phyloP scores from a whole-genome alignment of 495 filamentous ascomycete genomes.

The Aspergillus panamensis region DNA sequence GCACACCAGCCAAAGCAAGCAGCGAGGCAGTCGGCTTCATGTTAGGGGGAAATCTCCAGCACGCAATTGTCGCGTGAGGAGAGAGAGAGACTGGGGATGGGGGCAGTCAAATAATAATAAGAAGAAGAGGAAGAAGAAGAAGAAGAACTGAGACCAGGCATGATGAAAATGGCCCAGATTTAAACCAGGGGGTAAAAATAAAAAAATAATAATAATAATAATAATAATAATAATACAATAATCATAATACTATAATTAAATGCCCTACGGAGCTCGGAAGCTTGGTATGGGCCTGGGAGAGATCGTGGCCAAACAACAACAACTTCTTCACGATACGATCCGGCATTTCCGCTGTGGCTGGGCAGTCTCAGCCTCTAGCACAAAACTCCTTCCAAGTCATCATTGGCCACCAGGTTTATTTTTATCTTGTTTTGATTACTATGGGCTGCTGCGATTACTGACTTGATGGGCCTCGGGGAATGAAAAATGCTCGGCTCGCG shows the following conservation, averaged over 20 bases:
- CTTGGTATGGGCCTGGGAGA: no score
- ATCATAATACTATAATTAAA: no score
- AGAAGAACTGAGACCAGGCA: not conserved
- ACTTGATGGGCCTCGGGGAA: no score
- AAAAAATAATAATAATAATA: slow-evolving; percentile 14
- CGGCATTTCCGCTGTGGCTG: slow-evolving; percentile 19
- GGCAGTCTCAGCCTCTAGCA: no score
- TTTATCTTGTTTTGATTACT: not conserved
- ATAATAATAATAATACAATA: no score
- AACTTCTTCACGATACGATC: slow-evolving; percentile 18
- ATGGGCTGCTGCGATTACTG: no score
- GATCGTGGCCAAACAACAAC: not conserved
- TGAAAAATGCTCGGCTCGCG: no score
- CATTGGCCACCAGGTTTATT: not conserved
- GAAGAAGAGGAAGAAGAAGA: no score
- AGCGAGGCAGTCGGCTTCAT: slow-evolving; percentile 28
- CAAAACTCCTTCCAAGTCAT: no score
- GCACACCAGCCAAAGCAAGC: slow-evolving; percentile 28
- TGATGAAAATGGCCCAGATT: slow-evolving; percentile 19
- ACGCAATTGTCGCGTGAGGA: slow-evolving; percentile 1
- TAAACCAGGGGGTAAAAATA: slow-evolving; percentile 19
- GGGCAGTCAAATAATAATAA: not conserved
- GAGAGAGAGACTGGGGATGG: not conserved
- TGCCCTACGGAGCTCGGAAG: slow-evolving; percentile 22
- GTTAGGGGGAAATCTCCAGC: slow-evolving; percentile 1